Evolutionary conservation across 441 rosid species (phyloP), one percentile per base, ranked within the genome.

Genomic region (Populus tomentosa): DNA sequence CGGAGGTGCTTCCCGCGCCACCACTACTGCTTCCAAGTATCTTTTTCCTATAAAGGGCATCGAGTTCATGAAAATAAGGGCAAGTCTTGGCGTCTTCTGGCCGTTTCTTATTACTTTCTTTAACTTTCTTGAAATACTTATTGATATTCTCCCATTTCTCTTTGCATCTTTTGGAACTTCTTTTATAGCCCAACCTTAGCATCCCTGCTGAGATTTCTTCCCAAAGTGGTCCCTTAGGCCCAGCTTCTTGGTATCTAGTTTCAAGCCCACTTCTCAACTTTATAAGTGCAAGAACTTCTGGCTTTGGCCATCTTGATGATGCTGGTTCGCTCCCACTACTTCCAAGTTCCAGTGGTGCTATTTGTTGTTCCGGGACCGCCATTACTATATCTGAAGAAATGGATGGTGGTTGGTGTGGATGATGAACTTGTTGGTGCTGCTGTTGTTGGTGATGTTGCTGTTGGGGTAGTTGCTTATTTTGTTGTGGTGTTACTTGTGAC

Each of bases 121-220:
- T 92, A 3, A 92, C 97, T 75, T 92, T 92, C 85, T 92, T 92
- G 88, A 84, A 92, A 82, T 92, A 90, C 79, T 92, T 92, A 84
- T 92, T 92, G 78, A 92, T 92, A 84, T 92, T 92, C 80, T 92
- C 97, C 97, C 97, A 92, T 78, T 91, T 91, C 80, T 91, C 96
- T 73, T 91, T 91, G 83, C 96, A 91, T 74, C 94, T 81, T 80
- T 92, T 92, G 21, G 97, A 73, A 77, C 74, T 89, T 80, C 94
- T 84, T 53, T 83, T 86, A 82, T 89, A 90, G 1, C 97, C 97
- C 85, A 88, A 73, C 62, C 86, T 80, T 28, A 72, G 79, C 98
- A 93, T 91, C 14, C 87, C 89, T 2, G 78, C 70, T 0, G 94
- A 88, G 46, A 92, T 86, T 76, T 92, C 97, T 80, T 92, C 94